These are phyloP conservation scores for Thozetella sp. DNA, from an alignment of 495 filamentous ascomycete species.

Conservation along the genomic window DNA sequence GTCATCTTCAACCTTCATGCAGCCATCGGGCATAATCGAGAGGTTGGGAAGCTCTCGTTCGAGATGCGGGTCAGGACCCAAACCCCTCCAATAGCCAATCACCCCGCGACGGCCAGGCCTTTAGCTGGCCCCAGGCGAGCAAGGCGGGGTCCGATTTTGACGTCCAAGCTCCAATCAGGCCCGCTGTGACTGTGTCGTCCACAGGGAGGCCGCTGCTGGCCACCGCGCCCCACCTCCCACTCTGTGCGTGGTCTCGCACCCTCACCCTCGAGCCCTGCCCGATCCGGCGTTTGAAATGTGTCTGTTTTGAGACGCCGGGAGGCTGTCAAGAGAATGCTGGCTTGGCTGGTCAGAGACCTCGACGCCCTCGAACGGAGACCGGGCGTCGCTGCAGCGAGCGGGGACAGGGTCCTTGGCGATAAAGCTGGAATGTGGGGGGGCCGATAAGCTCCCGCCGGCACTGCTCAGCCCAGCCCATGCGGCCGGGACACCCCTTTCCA, in stretches of 20 bases:
- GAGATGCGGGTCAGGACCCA: slow-evolving; percentile 9
- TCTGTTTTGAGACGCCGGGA: too few relatives aligned
- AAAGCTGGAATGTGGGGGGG: neutral
- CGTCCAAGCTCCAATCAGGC: slow-evolving; percentile 22
- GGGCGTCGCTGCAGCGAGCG: neutral
- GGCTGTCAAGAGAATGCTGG: too few relatives aligned
- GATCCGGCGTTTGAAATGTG: too few relatives aligned
- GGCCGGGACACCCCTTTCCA: neutral
- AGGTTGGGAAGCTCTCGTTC: slow-evolving; percentile 37
- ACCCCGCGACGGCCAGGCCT: slow-evolving; percentile 11
- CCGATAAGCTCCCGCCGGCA: neutral
- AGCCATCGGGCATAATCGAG: slow-evolving; percentile 32
- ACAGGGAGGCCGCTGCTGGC: neutral
- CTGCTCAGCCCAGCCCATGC: neutral
- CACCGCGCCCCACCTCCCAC: neutral
- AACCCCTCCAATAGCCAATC: slow-evolving; percentile 17
- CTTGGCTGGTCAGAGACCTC: neutral
- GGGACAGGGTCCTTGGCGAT: neutral
- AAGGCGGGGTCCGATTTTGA: slow-evolving; percentile 6
- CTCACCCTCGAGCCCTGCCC: too few relatives aligned
- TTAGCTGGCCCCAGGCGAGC: neutral
- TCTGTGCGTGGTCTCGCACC: too few relatives aligned
- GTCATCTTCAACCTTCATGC: neutral
- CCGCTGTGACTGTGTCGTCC: neutral
- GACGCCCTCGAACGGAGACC: neutral